phyloP scores from a whole-genome alignment of 164 flowering plant genomes.

The Protea cynaroides region DNA sequence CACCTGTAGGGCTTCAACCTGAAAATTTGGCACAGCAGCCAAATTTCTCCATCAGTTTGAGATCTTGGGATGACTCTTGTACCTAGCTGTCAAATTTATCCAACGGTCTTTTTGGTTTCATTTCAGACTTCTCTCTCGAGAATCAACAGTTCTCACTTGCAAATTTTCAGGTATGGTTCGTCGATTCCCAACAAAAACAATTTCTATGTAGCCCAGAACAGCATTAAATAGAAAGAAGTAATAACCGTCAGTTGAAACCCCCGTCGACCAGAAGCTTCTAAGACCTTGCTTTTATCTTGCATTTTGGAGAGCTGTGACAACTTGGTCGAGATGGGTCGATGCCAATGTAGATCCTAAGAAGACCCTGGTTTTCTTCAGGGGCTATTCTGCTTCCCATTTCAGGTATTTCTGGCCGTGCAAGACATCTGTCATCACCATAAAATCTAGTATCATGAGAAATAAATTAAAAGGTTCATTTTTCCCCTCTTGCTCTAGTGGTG shows the following conservation, averaged over 20 bases:
- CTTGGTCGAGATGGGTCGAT: constrained; percentile 65
- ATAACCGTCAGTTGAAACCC: no score
- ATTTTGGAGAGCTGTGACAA: constrained; percentile 40
- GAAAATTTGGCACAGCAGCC: no score
- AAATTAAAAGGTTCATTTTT: neutral
- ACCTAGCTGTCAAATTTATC: constrained; percentile 43
- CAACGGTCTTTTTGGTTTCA: constrained; percentile 34
- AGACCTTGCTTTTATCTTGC: no score
- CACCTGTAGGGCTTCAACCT: no score
- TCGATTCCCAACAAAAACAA: constrained; percentile 19
- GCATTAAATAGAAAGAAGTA: no score
- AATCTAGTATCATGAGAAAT: neutral
- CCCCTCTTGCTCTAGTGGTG: constrained; percentile 4
- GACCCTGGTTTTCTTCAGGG: constrained; percentile 42
- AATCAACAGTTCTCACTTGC: constrained; percentile 31
- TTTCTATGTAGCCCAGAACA: constrained; percentile 11
- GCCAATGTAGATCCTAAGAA: constrained; percentile 25
- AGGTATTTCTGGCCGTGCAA: constrained; percentile 17
- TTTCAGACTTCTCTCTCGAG: constrained; percentile 42
- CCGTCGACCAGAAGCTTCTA: no score
- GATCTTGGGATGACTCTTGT: constrained; percentile 33
- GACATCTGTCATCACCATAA: neutral
- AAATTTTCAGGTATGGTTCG: constrained; percentile 39
- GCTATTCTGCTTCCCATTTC: constrained; percentile 45
- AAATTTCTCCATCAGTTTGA: no score